These are phyloP conservation scores for Chlamydomonas urium DNA, from an alignment of 139 green algal species.

Conservation along the genomic window DNA sequence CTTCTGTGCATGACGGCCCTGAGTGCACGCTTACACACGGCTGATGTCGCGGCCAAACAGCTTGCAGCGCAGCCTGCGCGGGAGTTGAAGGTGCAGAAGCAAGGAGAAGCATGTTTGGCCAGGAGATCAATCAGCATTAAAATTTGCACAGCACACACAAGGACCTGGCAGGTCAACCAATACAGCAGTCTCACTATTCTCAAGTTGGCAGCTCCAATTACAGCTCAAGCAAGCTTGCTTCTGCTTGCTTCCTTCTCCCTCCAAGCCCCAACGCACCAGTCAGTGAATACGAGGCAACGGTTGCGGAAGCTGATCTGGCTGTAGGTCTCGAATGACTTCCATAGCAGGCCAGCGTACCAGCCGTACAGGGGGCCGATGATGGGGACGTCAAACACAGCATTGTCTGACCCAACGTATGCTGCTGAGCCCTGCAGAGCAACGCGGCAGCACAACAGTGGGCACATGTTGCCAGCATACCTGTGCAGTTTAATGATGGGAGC, in stretches of 20 bases:
- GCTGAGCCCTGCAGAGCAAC: slow-evolving; percentile 66
- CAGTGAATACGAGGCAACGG: slow-evolving; percentile 69
- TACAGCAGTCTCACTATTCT: background rate
- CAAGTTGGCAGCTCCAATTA: background rate
- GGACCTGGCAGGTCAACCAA: background rate
- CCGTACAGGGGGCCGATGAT: slow-evolving; percentile 62
- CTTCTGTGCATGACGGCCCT: background rate
- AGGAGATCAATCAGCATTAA: background rate
- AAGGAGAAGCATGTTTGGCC: background rate
- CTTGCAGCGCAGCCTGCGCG: slow-evolving; percentile 59
- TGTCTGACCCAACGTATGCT: slow-evolving; percentile 84
- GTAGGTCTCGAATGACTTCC: slow-evolving; percentile 84
- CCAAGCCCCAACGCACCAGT: slow-evolving; percentile 49
- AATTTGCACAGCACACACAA: background rate
- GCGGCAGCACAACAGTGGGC: too few relatives aligned
- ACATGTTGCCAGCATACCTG: too few relatives aligned
- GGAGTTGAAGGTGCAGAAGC: background rate
- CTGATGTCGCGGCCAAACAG: slow-evolving; percentile 81
- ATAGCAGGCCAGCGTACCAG: slow-evolving; percentile 62
- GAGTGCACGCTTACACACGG: slow-evolving; percentile 50
- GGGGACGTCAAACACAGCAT: slow-evolving; percentile 88
- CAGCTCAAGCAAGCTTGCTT: background rate
- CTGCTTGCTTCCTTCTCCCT: background rate
- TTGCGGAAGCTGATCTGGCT: slow-evolving; percentile 78
- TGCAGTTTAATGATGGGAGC: too few relatives aligned